Conservation (phyloP, 208 protist species). For the Strigomonas culicis region DNA sequence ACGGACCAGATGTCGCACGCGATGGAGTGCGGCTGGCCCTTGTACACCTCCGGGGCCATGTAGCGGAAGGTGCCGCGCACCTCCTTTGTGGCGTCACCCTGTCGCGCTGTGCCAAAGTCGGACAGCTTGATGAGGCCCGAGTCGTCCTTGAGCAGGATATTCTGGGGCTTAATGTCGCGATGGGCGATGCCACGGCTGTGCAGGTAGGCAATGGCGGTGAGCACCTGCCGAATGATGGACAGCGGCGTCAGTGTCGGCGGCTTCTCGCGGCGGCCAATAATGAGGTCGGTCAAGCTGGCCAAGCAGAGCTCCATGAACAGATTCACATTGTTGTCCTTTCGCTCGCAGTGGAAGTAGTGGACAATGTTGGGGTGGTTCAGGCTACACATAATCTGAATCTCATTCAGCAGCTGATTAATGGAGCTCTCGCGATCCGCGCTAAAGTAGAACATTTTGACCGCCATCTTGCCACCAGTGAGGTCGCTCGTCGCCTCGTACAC, state of each 20-base stretch:
- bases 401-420: conserved; percentile 82
- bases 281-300: conserved; percentile 80
- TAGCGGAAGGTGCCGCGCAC: conserved; percentile 90
- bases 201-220: conserved; percentile 93
- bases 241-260: conserved; percentile 57
- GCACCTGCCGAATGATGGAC: conserved; percentile 91
- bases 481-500: conserved; percentile 90
- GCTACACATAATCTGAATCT: conserved; percentile 91
- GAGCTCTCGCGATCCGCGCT: conserved; percentile 55
- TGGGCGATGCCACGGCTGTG: conserved; percentile 97
- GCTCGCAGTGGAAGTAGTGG: conserved; percentile 91
- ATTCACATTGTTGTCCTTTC: conserved; percentile 79
- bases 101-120: conserved; percentile 95
- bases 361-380: conserved; percentile 92
- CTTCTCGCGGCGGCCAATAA: conserved; percentile 44
- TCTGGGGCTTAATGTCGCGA: conserved; percentile 98
- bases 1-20: conserved; percentile 91
- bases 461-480: conserved; percentile 91
- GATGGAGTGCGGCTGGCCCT: conserved; percentile 73
- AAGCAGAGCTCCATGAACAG: conserved; percentile 93
- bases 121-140: conserved; percentile 91
- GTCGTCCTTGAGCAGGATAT: conserved; percentile 90
- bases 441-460: conserved; percentile 93
- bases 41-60: conserved; percentile 92
- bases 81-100: conserved; percentile 63